phyloP scores from a whole-genome alignment of 1,284 basidiomycete genomes.

The Fistulina hepatica region DNA sequence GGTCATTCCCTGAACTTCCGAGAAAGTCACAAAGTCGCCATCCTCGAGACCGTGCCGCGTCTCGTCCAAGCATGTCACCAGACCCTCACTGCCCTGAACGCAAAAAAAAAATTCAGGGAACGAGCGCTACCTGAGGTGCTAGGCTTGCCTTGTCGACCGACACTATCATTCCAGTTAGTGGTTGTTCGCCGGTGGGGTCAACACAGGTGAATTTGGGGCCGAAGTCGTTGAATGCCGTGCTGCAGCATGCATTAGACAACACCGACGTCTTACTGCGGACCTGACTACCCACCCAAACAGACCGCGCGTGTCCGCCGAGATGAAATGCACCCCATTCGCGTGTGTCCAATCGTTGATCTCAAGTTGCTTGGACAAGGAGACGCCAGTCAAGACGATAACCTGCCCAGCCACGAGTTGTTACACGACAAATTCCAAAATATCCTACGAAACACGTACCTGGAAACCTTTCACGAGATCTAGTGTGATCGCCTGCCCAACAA shows the following conservation, averaged over 20 bases:
- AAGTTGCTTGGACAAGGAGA: constrained; percentile 71
- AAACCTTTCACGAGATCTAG: constrained; percentile 77
- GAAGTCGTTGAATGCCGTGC: constrained; percentile 94
- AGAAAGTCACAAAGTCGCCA: constrained; percentile 95
- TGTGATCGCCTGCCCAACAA: constrained; percentile 61
- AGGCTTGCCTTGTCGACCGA: constrained; percentile 61
- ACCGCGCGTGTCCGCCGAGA: constrained; percentile 86
- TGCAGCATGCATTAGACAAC: constrained; percentile 22
- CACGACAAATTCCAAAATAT: constrained; percentile 2
- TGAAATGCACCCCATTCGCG: constrained; percentile 81
- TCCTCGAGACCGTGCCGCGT: constrained; percentile 96
- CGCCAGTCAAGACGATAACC: constrained; percentile 86
- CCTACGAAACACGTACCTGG: constrained; percentile 43
- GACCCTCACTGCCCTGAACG: constrained; percentile 69
- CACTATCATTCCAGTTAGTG: constrained; percentile 91
- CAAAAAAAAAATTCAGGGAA: constrained; percentile 1
- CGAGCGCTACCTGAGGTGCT: neutral
- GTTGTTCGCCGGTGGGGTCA: constrained; percentile 92
- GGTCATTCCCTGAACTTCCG: constrained; percentile 95
- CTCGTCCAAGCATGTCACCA: constrained; percentile 96
- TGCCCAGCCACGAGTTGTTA: constrained; percentile 25
- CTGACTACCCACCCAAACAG: constrained; percentile 72
- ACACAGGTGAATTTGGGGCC: constrained; percentile 90
- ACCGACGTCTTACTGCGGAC: constrained; percentile 6
- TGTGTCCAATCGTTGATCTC: constrained; percentile 96